A percentile compares a stretch with the other conserved stretches of the same genome.
Conservation (phyloP, 1,139 yeast genomes). For the Nakaseomyces bracarensis region DNA sequence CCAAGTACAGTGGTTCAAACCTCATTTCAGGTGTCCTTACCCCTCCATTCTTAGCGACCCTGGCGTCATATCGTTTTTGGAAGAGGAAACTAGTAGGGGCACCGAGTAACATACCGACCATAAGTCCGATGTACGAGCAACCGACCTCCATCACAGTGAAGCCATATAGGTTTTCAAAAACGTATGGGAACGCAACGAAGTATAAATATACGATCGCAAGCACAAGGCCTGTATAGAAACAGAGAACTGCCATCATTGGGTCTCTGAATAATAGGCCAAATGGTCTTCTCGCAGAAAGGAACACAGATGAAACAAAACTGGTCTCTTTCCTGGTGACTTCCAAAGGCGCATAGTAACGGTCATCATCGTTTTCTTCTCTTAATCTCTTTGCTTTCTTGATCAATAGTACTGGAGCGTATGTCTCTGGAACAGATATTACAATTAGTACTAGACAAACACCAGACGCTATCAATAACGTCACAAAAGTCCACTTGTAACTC, state of each 20-base stretch:
- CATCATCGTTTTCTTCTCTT: conserved; percentile 54
- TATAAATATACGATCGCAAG: conserved; percentile 55
- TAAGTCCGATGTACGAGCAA: conserved; percentile 45
- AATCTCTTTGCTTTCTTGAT: conserved; percentile 48
- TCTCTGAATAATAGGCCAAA: conserved; percentile 45
- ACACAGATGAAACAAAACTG: conserved; percentile 35
- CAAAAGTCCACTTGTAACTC: conserved; percentile 50
- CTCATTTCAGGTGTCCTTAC: conserved; percentile 52
- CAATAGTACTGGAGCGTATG: conserved; percentile 58
- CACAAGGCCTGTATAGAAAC: conserved; percentile 54
- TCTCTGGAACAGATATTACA: conserved; percentile 54
- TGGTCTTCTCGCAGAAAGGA: conserved; percentile 44
- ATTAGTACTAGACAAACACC: conserved; percentile 46
- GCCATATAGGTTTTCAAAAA: conserved; percentile 41
- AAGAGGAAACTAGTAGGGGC: conserved; percentile 31
- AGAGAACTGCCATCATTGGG: conserved; percentile 53
- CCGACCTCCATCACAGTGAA: conserved; percentile 47
- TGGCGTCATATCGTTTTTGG: conserved; percentile 31
- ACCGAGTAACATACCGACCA: conserved; percentile 41
- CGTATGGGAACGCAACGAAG: conserved; percentile 56
- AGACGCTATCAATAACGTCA: conserved; percentile 60
- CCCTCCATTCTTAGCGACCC: conserved; percentile 33
- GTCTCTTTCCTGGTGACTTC: conserved; percentile 41
- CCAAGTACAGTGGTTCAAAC: conserved; percentile 44
- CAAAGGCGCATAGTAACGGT: conserved; percentile 42